Evolutionary conservation across 495 filamentous ascomycete genomes (phyloP).

Genomic region (Bryoglossum gracile): DNA sequence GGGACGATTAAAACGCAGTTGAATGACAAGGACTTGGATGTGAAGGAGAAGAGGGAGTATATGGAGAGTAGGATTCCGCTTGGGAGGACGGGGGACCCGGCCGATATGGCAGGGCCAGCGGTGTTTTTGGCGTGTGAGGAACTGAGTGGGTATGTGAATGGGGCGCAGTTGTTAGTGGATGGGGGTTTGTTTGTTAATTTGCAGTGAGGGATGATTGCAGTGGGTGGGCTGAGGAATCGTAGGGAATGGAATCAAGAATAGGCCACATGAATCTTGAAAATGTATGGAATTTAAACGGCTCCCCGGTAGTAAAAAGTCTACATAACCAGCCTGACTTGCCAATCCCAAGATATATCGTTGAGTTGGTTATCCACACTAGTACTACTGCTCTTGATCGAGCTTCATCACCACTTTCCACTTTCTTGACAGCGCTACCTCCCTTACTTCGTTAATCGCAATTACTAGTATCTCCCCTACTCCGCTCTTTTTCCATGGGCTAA

Average conservation of each 20-base stretch:
- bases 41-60: conserved; percentile 64
- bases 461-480: too few species aligned
- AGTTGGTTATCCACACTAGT: too few species aligned
- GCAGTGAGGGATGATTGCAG: conserved; percentile 35
- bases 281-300: too few species aligned
- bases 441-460: too few species aligned
- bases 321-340: too few species aligned
- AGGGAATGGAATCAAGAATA: background rate
- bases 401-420: too few species aligned
- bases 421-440: too few species aligned
- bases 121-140: conserved; percentile 78
- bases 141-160: conserved; percentile 73
- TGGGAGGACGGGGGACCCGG: conserved; percentile 60
- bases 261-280: too few species aligned
- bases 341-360: too few species aligned
- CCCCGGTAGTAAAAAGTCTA: too few species aligned
- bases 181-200: conserved; percentile 62
- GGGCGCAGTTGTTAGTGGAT: conserved; percentile 79
- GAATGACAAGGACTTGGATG: conserved; percentile 72
- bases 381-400: too few species aligned
- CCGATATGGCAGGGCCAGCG: conserved; percentile 72
- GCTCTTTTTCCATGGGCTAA: too few species aligned
- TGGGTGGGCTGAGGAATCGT: background rate
- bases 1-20: conserved; percentile 82
- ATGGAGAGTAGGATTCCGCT: conserved; percentile 83